Percentiles rank a stretch among this genome's conserved stretches.
These are phyloP conservation scores for Amaranthus tricolor DNA, from an alignment of 179 eudicot species.

Conservation along the genomic window DNA sequence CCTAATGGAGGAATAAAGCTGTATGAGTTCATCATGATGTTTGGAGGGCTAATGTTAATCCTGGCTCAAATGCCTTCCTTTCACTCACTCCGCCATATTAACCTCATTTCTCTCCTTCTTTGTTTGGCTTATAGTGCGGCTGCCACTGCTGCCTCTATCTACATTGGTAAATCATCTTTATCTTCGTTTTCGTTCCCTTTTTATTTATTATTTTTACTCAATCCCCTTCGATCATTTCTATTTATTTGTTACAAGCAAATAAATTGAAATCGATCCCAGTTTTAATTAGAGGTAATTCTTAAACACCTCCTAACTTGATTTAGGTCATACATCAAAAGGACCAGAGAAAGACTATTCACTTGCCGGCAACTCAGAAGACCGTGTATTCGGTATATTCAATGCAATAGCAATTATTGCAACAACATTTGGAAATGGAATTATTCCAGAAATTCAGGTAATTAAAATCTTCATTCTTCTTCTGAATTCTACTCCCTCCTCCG, in stretches of 20 bases:
- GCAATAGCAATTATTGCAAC: conserved; percentile 79
- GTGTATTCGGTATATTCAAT: conserved; percentile 58
- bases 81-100: conserved; percentile 77
- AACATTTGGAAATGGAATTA: conserved; percentile 80
- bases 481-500: too few species aligned
- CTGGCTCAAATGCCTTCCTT: conserved; percentile 82
- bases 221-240: too few species aligned
- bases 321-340: conserved; percentile 33
- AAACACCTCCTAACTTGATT: not conserved
- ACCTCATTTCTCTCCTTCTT: conserved; percentile 53
- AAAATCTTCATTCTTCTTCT: not conserved
- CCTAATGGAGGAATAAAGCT: conserved; percentile 61
- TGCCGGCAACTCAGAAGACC: conserved; percentile 35
- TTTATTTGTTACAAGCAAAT: too few species aligned
- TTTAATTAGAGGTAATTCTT: not conserved
- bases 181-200: not conserved
- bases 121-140: conserved; percentile 65
- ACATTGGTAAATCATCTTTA: conserved; percentile 41
- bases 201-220: too few species aligned
- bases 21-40: conserved; percentile 48
- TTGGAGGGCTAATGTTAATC: conserved; percentile 48
- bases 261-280: too few species aligned
- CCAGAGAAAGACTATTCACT: conserved; percentile 55
- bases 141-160: conserved; percentile 58
- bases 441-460: conserved; percentile 87